phyloP scores from a whole-genome alignment of 805 yeast species.

The Zygotorulaspora florentina region DNA sequence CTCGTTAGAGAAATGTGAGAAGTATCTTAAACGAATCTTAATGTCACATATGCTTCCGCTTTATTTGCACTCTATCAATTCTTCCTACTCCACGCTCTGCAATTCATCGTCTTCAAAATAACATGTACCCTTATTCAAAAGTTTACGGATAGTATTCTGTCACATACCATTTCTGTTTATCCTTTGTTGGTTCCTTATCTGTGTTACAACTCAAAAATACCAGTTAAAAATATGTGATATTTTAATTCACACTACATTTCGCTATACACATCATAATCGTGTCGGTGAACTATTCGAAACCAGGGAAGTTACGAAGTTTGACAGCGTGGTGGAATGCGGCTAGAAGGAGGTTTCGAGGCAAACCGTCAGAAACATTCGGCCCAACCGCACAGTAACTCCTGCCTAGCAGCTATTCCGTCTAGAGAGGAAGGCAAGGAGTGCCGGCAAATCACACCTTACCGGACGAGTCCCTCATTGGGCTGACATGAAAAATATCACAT shows the following conservation, averaged over 20 bases:
- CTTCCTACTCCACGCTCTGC: not conserved
- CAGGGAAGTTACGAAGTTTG: no score
- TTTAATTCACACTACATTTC: not conserved
- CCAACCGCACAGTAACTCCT: no score
- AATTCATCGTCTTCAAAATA: not conserved
- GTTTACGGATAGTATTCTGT: not conserved
- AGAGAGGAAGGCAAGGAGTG: no score
- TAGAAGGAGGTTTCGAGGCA: no score
- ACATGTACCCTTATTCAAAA: not conserved
- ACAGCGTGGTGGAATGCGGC: no score
- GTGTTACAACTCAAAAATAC: not conserved
- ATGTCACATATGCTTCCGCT: no score
- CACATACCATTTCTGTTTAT: slow-evolving; percentile 31
- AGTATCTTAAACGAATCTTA: no score
- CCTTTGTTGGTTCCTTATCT: slow-evolving; percentile 24
- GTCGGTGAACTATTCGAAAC: not conserved
- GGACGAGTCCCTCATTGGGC: no score
- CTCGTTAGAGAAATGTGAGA: no score
- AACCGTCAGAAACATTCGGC: no score
- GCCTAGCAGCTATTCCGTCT: no score
- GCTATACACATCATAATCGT: not conserved
- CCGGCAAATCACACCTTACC: no score
- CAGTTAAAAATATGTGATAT: not conserved
- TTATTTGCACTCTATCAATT: not conserved
- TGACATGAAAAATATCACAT: not conserved